Conservation (phyloP, 805 yeast genomes). For the Candida fluviatilis region DNA sequence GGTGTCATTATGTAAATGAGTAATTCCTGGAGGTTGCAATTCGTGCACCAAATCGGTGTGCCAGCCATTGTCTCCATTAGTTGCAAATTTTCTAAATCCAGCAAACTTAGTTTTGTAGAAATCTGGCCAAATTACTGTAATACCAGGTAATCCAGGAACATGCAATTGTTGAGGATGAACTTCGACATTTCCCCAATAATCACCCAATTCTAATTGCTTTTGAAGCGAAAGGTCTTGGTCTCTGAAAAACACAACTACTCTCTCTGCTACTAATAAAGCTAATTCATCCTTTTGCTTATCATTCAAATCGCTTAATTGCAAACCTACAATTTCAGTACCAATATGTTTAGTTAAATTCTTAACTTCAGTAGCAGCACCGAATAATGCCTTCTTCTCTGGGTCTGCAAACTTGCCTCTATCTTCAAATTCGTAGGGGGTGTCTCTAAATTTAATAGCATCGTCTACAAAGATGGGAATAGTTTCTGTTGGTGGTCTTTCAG, state of each 20-base stretch:
- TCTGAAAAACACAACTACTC: constrained; percentile 24
- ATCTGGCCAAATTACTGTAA: constrained; percentile 38
- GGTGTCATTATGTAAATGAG: constrained; percentile 31
- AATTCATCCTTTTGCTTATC: constrained; percentile 23
- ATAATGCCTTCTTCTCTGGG: constrained; percentile 23
- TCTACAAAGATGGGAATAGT: constrained; percentile 21
- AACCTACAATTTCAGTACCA: constrained; percentile 23
- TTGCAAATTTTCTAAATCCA: constrained; percentile 21
- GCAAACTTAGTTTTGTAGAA: constrained; percentile 24
- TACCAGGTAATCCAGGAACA: constrained; percentile 27
- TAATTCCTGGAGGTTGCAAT: constrained; percentile 29
- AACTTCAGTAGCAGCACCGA: constrained; percentile 23
- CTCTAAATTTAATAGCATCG: constrained; percentile 20
- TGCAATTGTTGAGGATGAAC: constrained; percentile 21
- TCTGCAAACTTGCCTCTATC: constrained; percentile 25
- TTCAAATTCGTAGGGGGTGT: constrained; percentile 15
- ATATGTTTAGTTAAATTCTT: constrained; percentile 18
- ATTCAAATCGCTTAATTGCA: constrained; percentile 19
- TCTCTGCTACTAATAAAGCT: constrained; percentile 21
- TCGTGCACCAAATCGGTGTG: constrained; percentile 34
- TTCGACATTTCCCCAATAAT: constrained; percentile 24
- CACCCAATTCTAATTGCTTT: constrained; percentile 22
- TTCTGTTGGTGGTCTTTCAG: constrained; percentile 15
- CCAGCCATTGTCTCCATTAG: constrained; percentile 22
- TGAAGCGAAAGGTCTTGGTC: constrained; percentile 26